A percentile compares a stretch with the other conserved stretches of the same genome.
phyloP scores from a whole-genome alignment of 306 rosid genomes.

The Argentina anserina region DNA sequence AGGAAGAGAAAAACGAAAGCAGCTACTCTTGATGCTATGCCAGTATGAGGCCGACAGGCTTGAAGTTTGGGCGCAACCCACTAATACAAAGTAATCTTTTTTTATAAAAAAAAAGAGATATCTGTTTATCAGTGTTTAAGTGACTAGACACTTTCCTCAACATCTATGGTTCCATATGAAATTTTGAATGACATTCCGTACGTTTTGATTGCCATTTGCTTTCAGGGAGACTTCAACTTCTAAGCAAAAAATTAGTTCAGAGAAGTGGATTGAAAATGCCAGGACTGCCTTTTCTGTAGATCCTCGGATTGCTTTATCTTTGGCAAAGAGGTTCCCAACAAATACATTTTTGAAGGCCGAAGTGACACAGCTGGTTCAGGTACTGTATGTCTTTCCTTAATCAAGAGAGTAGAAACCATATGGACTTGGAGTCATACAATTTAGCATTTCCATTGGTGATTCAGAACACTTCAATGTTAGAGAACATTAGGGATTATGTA shows the following conservation, averaged over 20 bases:
- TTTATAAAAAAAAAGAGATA: too few relatives aligned
- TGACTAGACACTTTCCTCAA: not conserved
- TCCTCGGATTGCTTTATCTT: conserved; percentile 77
- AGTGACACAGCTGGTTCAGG: conserved; percentile 92
- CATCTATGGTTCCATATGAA: not conserved
- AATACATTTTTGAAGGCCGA: conserved; percentile 75
- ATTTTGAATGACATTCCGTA: not conserved
- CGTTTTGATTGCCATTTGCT: conserved; percentile 10
- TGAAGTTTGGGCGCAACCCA: conserved; percentile 97
- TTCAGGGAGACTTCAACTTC: conserved; percentile 58
- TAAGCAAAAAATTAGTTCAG: conserved; percentile 72
- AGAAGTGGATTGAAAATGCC: conserved; percentile 83
- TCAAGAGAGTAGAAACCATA: not conserved
- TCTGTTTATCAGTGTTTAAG: not conserved
- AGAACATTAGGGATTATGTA: not conserved
- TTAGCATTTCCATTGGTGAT: not conserved
- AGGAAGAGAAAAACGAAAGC: conserved; percentile 86
- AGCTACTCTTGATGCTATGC: conserved; percentile 82
- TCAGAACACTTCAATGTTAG: not conserved
- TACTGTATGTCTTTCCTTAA: conserved; percentile 19
- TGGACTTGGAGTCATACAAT: conserved; percentile 18
- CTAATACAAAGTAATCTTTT: conserved; percentile 65
- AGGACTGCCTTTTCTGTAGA: conserved; percentile 95
- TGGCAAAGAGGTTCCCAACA: conserved; percentile 82
- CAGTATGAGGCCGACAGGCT: conserved; percentile 97